These are phyloP conservation scores for Xerocomellus dryophilus DNA, from an alignment of 768 basidiomycete species.

Conservation along the genomic window DNA sequence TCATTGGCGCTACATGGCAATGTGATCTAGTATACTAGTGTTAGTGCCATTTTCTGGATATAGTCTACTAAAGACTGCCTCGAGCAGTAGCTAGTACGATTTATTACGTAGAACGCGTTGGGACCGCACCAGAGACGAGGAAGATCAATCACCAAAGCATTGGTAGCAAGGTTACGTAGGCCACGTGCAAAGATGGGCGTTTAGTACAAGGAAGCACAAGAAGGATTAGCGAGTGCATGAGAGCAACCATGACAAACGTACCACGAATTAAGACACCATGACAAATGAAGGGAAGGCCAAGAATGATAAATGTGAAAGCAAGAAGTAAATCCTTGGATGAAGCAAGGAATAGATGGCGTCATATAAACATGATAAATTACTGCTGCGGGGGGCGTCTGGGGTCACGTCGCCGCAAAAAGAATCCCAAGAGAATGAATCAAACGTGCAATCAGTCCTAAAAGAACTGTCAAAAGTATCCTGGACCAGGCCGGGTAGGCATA, in stretches of 20 bases:
- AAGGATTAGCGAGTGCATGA: slow-evolving; percentile 4
- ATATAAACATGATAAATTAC: slow-evolving; percentile 35
- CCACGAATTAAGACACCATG: slow-evolving; percentile 2
- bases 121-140: neutral
- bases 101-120: neutral
- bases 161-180: neutral
- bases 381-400: neutral
- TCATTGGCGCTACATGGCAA: neutral
- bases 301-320: slow-evolving; percentile 11
- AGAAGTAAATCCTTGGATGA: too few relatives aligned
- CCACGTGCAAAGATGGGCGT: neutral
- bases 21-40: neutral
- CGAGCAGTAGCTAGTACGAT: slow-evolving; percentile 3
- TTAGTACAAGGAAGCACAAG: slow-evolving; percentile 12
- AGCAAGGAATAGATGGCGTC: slow-evolving; percentile 5
- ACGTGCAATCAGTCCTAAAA: neutral
- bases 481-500: slow-evolving; percentile 19
- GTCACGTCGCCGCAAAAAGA: slow-evolving; percentile 1
- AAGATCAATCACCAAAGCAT: neutral
- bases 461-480: slow-evolving; percentile 26
- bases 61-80: slow-evolving; percentile 8
- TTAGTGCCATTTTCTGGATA: neutral
- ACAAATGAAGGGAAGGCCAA: slow-evolving; percentile 11
- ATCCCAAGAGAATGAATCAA: slow-evolving; percentile 10
- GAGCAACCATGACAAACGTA: neutral